Conservation (phyloP, 164 flowering plant species). For the Magnolia sinica region DNA sequence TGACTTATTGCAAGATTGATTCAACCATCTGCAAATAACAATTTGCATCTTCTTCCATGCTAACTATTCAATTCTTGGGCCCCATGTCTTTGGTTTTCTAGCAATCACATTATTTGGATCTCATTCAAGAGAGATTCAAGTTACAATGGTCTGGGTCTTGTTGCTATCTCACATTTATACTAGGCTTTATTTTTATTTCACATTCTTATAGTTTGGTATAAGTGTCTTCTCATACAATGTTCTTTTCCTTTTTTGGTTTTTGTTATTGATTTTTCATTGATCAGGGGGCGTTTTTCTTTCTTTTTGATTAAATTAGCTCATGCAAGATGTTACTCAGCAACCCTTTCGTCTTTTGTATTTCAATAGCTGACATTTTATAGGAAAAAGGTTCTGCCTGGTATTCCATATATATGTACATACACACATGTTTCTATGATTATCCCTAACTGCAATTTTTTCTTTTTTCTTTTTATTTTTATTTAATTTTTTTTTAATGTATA, state of each 20-base stretch:
- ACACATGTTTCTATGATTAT: not conserved
- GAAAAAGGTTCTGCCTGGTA: not conserved
- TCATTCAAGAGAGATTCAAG: not conserved
- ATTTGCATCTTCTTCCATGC: not conserved
- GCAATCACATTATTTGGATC: not conserved
- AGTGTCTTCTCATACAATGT: not conserved
- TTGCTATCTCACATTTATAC: no score
- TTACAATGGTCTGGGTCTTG: no score
- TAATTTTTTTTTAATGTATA: no score
- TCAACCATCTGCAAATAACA: not conserved
- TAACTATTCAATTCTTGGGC: not conserved
- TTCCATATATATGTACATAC: not conserved
- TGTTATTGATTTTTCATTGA: no score
- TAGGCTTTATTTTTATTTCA: no score
- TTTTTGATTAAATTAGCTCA: not conserved
- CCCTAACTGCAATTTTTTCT: not conserved
- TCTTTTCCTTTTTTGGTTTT: not conserved
- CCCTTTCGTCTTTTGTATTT: not conserved
- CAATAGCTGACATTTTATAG: not conserved
- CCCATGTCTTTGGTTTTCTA: not conserved
- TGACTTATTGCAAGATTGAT: not conserved
- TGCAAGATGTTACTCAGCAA: not conserved
- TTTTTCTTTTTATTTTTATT: no score
- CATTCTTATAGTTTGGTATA: not conserved
- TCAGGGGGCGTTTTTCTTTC: not conserved